Conservation (phyloP, 441 rosid genomes). For the Croton setiger region DNA sequence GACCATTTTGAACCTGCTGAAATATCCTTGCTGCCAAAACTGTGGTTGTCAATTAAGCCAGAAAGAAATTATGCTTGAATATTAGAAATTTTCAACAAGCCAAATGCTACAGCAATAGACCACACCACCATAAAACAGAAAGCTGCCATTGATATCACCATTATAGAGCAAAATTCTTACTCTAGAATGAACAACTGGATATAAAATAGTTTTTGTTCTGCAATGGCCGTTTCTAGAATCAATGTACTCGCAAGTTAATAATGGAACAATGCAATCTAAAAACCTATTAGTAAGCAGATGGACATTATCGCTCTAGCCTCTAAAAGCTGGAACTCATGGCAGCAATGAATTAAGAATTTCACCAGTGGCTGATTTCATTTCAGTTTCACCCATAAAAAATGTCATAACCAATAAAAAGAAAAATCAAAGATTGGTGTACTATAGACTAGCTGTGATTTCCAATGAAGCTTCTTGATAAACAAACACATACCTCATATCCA, state of each 20-base stretch:
- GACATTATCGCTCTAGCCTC: background rate
- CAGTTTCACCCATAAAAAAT: background rate
- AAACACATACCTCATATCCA: conserved; percentile 60
- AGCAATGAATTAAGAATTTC: background rate
- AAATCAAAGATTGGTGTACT: background rate
- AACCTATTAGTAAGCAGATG: too few species aligned
- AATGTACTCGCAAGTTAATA: background rate
- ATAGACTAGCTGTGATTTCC: background rate
- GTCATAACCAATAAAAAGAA: background rate
- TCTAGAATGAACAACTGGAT: background rate
- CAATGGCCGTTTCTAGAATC: background rate
- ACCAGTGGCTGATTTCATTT: background rate
- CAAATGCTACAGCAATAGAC: background rate
- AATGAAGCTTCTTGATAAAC: background rate
- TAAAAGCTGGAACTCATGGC: background rate
- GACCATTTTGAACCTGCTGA: background rate
- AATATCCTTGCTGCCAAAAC: background rate
- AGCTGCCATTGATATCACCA: background rate
- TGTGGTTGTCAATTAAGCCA: background rate
- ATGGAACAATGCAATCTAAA: too few species aligned
- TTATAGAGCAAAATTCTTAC: background rate
- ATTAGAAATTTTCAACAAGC: background rate
- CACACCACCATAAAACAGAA: background rate
- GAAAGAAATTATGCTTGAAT: background rate
- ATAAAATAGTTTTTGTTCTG: background rate